Conservation (phyloP, 225 moss, liverwort and hornwort species). For the Sphagnum contortum region DNA sequence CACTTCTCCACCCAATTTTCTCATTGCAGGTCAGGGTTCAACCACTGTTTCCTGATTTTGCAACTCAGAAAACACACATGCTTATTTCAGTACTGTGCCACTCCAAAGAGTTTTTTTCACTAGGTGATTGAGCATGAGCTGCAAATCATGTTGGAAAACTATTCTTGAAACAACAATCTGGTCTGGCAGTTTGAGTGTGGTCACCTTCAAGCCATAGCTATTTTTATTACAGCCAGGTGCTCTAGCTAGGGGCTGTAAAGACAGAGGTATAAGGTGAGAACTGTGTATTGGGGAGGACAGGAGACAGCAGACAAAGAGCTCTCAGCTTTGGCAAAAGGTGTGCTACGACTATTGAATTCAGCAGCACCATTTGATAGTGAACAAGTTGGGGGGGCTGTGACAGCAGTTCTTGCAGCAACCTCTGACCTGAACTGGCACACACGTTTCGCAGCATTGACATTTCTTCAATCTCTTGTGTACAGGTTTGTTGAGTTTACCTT, state of each 20-base stretch:
- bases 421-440: conserved; percentile 87
- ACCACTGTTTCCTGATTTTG: conserved; percentile 4
- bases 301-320: conserved; percentile 91
- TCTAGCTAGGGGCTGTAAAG: no score
- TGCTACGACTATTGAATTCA: conserved; percentile 67
- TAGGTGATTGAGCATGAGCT: no score
- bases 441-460: conserved; percentile 77
- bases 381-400: conserved; percentile 65
- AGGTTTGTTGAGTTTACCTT: conserved; percentile 23
- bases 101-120: no score
- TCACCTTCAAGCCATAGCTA: no score
- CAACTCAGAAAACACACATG: no score
- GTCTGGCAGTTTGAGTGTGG: no score
- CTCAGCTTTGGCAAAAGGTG: conserved; percentile 60
- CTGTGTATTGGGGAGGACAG: conserved; percentile 29
- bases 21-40: conserved; percentile 61
- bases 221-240: no score
- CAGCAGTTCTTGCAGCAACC: conserved; percentile 67
- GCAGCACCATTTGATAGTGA: conserved; percentile 64
- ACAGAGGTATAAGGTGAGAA: no score
- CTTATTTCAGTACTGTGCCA: no score
- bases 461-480: conserved; percentile 83
- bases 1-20: conserved; percentile 79
- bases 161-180: no score
- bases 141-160: no score